phyloP scores from a whole-genome alignment of 257 asterid genomes.

The Jacaranda copaia region DNA sequence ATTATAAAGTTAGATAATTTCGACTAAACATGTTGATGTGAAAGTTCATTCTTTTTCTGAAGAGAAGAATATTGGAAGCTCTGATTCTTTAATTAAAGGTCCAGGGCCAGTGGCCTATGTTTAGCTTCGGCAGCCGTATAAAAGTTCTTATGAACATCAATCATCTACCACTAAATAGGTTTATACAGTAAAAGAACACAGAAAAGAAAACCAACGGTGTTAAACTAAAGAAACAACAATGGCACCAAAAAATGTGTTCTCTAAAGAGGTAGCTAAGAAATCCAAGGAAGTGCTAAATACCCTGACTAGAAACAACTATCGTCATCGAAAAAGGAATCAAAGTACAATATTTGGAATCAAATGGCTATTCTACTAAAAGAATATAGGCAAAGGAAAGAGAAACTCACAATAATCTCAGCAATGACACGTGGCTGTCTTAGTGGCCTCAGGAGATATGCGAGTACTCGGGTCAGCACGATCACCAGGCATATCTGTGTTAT shows the following conservation, averaged over 20 bases:
- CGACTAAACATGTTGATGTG: not conserved
- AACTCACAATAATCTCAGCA: slow-evolving; percentile 59
- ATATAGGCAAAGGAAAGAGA: not conserved
- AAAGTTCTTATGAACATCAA: slow-evolving; percentile 6
- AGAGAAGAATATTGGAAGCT: not conserved
- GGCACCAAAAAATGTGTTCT: not conserved
- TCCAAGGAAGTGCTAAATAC: too few species aligned
- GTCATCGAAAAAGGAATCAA: not conserved
- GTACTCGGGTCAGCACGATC: slow-evolving; percentile 43
- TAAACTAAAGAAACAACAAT: slow-evolving; percentile 17
- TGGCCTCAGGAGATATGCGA: slow-evolving; percentile 52
- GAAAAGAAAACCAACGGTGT: slow-evolving; percentile 19
- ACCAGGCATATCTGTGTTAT: slow-evolving; percentile 53
- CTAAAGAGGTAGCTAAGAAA: not conserved
- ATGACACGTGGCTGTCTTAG: slow-evolving; percentile 60
- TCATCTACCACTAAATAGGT: not conserved
- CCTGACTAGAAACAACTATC: not conserved
- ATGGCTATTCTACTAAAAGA: not conserved
- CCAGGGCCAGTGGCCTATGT: slow-evolving; percentile 1
- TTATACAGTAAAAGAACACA: not conserved
- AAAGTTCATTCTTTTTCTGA: slow-evolving; percentile 5
- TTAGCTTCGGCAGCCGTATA: not conserved
- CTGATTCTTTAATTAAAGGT: slow-evolving; percentile 10
- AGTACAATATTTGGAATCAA: not conserved
- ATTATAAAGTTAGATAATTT: not conserved